Percentiles rank a stretch among this genome's conserved stretches.
These are phyloP conservation scores for Cyberlindnera sargentensis DNA, from an alignment of 805 yeast genomes.

Conservation along the genomic window DNA sequence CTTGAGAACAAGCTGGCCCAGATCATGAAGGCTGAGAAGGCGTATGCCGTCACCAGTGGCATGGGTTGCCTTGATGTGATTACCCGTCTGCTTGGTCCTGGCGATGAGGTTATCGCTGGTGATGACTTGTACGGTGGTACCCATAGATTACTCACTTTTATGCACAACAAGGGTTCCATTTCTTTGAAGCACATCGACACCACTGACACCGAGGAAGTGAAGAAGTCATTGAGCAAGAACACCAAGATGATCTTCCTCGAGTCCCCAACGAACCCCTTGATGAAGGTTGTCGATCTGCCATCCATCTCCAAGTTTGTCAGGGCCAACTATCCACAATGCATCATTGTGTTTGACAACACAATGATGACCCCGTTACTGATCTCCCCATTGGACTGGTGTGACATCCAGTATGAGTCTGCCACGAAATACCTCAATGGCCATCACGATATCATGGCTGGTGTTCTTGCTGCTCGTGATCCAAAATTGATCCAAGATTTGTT, in stretches of 20 bases:
- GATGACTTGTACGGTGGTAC: constrained; percentile 95
- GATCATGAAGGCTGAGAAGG: constrained; percentile 70
- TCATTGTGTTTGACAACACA: constrained; percentile 88
- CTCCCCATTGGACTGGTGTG: constrained; percentile 80
- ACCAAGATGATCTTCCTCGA: constrained; percentile 83
- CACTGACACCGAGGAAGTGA: constrained; percentile 57
- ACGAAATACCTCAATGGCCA: constrained; percentile 92
- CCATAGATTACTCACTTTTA: constrained; percentile 71
- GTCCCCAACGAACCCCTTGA: constrained; percentile 90
- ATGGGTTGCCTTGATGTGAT: constrained; percentile 92
- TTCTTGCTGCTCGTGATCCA: constrained; percentile 61
- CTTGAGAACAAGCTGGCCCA: constrained; percentile 72
- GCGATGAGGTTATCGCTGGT: constrained; percentile 91
- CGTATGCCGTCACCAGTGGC: constrained; percentile 82
- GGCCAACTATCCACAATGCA: constrained; percentile 52
- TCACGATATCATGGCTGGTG: constrained; percentile 96
- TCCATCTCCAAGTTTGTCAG: constrained; percentile 63
- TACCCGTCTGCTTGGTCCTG: constrained; percentile 62
- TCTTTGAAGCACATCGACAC: constrained; percentile 76
- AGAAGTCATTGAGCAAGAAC: constrained; percentile 42
- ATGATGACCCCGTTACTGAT: constrained; percentile 92
- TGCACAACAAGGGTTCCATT: constrained; percentile 56
- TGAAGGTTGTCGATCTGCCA: constrained; percentile 77
- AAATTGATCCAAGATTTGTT: constrained; percentile 63
- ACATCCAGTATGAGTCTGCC: constrained; percentile 89